Percentiles rank a stretch among this genome's conserved stretches.
phyloP scores from a whole-genome alignment of 108 stramenopile genomes.

The Pinguiococcus pyrenoidosus region DNA sequence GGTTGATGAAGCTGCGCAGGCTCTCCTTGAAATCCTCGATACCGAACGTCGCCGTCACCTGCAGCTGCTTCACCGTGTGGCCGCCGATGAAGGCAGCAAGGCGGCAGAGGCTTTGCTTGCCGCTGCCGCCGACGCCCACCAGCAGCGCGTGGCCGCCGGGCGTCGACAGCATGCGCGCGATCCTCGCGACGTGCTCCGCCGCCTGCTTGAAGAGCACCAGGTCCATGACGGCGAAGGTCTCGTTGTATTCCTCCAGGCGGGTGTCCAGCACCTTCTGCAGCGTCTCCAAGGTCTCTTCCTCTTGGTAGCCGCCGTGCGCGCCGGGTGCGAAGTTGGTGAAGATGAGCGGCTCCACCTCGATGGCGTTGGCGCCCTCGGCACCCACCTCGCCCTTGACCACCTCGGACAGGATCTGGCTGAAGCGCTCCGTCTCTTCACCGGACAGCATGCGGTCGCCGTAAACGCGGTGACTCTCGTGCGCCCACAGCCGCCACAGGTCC shows the following conservation, averaged over 20 bases:
- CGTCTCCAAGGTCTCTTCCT: background rate
- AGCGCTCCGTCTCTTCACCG: slow-evolving; percentile 9
- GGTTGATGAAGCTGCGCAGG: slow-evolving; percentile 23
- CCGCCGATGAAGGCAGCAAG: slow-evolving; percentile 35
- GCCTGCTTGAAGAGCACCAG: slow-evolving; percentile 29
- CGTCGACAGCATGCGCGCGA: slow-evolving; percentile 21
- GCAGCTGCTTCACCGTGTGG: slow-evolving; percentile 9
- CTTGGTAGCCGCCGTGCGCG: background rate
- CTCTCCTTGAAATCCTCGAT: slow-evolving; percentile 25
- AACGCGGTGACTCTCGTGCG: slow-evolving; percentile 27
- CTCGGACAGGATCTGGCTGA: slow-evolving; percentile 12
- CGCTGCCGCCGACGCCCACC: slow-evolving; percentile 34
- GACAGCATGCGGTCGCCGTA: slow-evolving; percentile 23
- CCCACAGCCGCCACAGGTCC: slow-evolving; percentile 16
- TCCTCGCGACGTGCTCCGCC: slow-evolving; percentile 25
- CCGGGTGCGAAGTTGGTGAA: slow-evolving; percentile 8
- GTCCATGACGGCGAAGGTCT: slow-evolving; percentile 21
- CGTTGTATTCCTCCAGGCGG: slow-evolving; percentile 17
- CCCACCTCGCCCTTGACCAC: slow-evolving; percentile 16
- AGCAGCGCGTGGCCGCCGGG: slow-evolving; percentile 32
- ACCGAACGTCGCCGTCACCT: slow-evolving; percentile 15
- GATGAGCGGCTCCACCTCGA: slow-evolving; percentile 3
- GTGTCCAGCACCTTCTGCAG: slow-evolving; percentile 6
- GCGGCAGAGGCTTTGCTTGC: slow-evolving; percentile 27
- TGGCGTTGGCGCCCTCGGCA: background rate